These are phyloP conservation scores for Vitis vinifera DNA, from an alignment of 164 flowering plant species.

Conservation along the genomic window DNA sequence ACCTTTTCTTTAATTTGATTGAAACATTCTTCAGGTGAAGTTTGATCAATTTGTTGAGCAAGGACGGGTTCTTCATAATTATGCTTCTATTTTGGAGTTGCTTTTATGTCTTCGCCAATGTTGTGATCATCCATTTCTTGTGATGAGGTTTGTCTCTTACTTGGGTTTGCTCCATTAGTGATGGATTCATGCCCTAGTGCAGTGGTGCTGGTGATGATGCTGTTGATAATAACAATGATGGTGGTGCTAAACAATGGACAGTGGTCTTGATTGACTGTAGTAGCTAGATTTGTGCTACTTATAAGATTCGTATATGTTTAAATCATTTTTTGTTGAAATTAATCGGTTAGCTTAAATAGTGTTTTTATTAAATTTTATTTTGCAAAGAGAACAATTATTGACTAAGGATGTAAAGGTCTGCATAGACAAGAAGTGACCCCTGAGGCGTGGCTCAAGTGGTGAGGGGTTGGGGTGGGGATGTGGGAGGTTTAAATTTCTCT, in stretches of 20 bases:
- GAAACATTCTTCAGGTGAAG: constrained; percentile 61
- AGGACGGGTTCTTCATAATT: constrained; percentile 96
- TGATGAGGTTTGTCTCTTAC: constrained; percentile 69
- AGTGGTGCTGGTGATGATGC: neutral
- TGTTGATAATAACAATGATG: neutral
- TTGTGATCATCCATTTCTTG: constrained; percentile 99
- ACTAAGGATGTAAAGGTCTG: neutral
- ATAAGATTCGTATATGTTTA: neutral
- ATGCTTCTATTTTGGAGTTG: constrained; percentile 96
- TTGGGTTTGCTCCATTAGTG: neutral
- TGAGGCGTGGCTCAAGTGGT: no score
- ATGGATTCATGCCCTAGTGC: neutral
- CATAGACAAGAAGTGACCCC: no score
- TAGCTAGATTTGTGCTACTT: no score
- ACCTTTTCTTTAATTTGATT: neutral
- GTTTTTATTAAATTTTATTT: neutral
- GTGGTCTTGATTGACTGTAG: no score
- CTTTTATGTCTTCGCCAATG: constrained; percentile 99
- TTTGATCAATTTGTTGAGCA: constrained; percentile 97
- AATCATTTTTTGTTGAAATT: neutral
- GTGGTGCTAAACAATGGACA: no score
- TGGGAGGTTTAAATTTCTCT: no score
- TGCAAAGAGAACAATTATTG: neutral
- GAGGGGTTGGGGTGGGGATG: no score
- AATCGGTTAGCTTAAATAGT: neutral